These are phyloP conservation scores for Cercospora brassicicola DNA, from an alignment of 2,329 filamentous ascomycete genomes.

Conservation along the genomic window DNA sequence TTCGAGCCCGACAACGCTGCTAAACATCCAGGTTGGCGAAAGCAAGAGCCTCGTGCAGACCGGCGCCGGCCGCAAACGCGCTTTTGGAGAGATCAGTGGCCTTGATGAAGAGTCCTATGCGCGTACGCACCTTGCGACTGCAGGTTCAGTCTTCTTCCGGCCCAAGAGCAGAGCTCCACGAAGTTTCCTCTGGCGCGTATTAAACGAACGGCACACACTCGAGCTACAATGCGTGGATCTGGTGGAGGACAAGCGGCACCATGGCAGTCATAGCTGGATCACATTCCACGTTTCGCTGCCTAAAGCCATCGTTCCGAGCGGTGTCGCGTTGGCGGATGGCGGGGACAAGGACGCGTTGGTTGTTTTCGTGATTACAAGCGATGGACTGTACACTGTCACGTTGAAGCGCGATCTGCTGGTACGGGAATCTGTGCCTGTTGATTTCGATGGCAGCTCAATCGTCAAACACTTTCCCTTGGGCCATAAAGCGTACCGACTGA, in stretches of 20 bases:
- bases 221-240: slow-evolving; percentile 83
- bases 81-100: slow-evolving; percentile 43
- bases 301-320: slow-evolving; percentile 74
- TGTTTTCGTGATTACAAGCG: slow-evolving; percentile 74
- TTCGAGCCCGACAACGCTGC: slow-evolving; percentile 54
- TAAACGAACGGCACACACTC: slow-evolving; percentile 75
- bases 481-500: slow-evolving; percentile 76
- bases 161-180: slow-evolving; percentile 72
- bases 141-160: slow-evolving; percentile 83
- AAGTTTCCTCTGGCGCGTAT: slow-evolving; percentile 85
- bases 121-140: slow-evolving; percentile 69
- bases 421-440: slow-evolving; percentile 57
- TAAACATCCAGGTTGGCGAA: slow-evolving; percentile 62
- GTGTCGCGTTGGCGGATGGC: slow-evolving; percentile 79
- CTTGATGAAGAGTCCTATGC: slow-evolving; percentile 74
- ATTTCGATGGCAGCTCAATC: slow-evolving; percentile 71
- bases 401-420: slow-evolving; percentile 80
- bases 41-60: slow-evolving; percentile 47
- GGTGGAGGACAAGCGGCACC: slow-evolving; percentile 55
- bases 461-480: slow-evolving; percentile 76
- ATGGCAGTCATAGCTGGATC: slow-evolving; percentile 49
- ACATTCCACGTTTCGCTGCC: slow-evolving; percentile 77
- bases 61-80: slow-evolving; percentile 37
- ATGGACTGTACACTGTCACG: slow-evolving; percentile 79
- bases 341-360: slow-evolving; percentile 74